Evolutionary conservation across 1,284 basidiomycete species (phyloP), one percentile per base, ranked within the genome.

Genomic region (Ceratobasidium papillatum): DNA sequence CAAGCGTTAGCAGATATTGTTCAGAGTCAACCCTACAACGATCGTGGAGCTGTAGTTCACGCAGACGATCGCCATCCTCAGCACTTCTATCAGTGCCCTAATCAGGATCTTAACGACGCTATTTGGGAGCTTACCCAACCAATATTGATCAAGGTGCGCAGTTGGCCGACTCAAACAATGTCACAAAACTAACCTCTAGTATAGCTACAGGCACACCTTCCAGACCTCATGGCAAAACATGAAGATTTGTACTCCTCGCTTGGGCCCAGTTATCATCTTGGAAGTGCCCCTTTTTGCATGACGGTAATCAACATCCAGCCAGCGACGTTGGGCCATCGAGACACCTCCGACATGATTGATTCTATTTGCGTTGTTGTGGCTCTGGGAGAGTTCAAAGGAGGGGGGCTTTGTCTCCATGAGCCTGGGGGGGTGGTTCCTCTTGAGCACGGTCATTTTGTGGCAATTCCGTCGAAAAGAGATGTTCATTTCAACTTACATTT

Each of bases 401-500:
- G 52, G 19, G 52, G 11, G 22, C 25, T 56, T 34, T 56, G 52
- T 30, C 7, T 56, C 9, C 22, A 30, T 56, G 52, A 56, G 52
- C 2, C 52, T 9, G 19, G 25, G 12, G 52, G 11, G 5, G 25
- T 30, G 4, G 5, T 56, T 34, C 25, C 22, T 27, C 30, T 56
- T 9, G 8, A 27, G 8, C 25, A 27, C 12, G 52, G 52, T 27
- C 11, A 27, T 7, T 56, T 56, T 56, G 52, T 30, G 9, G 52
- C 25, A 9, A 56, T 56, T 30, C 52, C 22, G 8, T 56, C 52
- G 3, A 56, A 56, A 30, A 3, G 30, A 56, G 52, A 27, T 34
- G 25, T 56, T 19, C 52, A 56, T 30, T 56, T 56, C 52, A 56
- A 56, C 52, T 30, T 56, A 4, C 25, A 56, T 56, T 56, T 25